Base-by-base conservation (phyloP, 371 early-diverging fungal genomes). In the Rhizomucor miehei region DNA sequence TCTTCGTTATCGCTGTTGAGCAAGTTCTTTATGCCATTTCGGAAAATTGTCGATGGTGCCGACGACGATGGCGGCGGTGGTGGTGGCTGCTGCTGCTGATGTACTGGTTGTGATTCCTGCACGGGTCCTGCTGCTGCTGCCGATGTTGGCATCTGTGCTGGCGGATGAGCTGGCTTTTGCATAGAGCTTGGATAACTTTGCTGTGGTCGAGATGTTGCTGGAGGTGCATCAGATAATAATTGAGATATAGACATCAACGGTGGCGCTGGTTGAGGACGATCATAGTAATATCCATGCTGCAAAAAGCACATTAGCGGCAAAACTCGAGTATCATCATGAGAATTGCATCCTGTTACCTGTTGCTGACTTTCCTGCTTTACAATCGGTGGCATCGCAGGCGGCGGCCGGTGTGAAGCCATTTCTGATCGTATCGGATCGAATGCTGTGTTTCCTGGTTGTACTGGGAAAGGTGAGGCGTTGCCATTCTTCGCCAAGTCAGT, bases 181-280 rank as follows among this genome's bases (percentile, higher is more conserved):
- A 35, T 24, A 53, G 19, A 21, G 12, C 44, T 35, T 1, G 51
- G 20, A 36, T 38, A 12, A 16, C 36, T 35, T 19, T 20, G 35
- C n/a, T 49, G 43, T 50, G 36, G 35, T 19, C 29, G 54, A 20
- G 52, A 43, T 10, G 41, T 48, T 8, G 62, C 46, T n/a, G 57
- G 39, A n/a, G 62, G 58, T 51, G 70, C 71, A 4, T 66, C 63
- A 13, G 71, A 69, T 43, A 75, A 57, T 0, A 75, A 44, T 44
- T 75, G 75, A 12, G 75, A 75, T 46, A 75, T 75, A 13, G 75
- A 75, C 75, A 75, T 75, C 21, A 71, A 59, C 23, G 75, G 71
- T 21, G 75, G 65, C 17, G 54, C 44, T 10, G 54, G 34, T 36
- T 44, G 50, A 12, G 35, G 16, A 48, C 56, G 56, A 41, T 56